Evolutionary conservation across 176 grass and related monocot genomes (phyloP).

Genomic region (Calamus simplicifolius): DNA sequence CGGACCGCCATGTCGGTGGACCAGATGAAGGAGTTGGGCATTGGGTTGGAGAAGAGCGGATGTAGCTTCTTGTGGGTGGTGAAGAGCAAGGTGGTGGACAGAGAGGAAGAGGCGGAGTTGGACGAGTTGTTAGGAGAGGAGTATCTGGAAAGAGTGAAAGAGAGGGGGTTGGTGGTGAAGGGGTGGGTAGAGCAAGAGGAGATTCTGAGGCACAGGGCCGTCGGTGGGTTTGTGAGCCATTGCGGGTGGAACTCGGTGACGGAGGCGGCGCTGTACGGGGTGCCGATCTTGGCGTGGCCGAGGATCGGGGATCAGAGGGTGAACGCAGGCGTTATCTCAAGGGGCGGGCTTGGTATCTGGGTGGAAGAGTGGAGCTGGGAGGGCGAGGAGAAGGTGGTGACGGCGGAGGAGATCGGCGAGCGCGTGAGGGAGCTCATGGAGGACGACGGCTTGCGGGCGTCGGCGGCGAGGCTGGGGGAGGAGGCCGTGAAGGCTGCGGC

Average conservation of each 20-base stretch:
- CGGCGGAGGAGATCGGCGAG: conserved; percentile 20
- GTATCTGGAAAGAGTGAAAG: conserved; percentile 32
- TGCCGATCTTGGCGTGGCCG: conserved; percentile 54
- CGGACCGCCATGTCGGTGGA: conserved; percentile 22
- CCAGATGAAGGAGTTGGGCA: conserved; percentile 41
- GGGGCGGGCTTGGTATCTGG: conserved; percentile 40
- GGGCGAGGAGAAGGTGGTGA: conserved; percentile 26
- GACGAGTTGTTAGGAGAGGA: conserved; percentile 24
- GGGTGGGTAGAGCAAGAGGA: conserved; percentile 61
- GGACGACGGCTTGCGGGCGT: conserved; percentile 4
- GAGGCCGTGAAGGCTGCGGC: conserved; percentile 16
- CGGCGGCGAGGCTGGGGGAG: not conserved
- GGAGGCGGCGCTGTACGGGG: conserved; percentile 34
- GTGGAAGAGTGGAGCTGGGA: conserved; percentile 53
- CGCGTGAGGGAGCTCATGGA: conserved; percentile 51
- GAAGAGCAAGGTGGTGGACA: conserved; percentile 42
- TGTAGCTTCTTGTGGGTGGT: conserved; percentile 63
- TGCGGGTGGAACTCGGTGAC: conserved; percentile 55
- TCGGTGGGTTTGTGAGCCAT: conserved; percentile 66
- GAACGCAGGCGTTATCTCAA: conserved; percentile 23
- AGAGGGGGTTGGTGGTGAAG: conserved; percentile 42
- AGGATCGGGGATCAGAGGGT: conserved; percentile 40
- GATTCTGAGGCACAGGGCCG: conserved; percentile 35
- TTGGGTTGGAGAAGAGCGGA: conserved; percentile 43
- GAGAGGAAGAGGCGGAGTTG: conserved; percentile 25